Evolutionary conservation across 2,329 filamentous ascomycete species (phyloP).

Genomic region (Aspergillus fischeri): DNA sequence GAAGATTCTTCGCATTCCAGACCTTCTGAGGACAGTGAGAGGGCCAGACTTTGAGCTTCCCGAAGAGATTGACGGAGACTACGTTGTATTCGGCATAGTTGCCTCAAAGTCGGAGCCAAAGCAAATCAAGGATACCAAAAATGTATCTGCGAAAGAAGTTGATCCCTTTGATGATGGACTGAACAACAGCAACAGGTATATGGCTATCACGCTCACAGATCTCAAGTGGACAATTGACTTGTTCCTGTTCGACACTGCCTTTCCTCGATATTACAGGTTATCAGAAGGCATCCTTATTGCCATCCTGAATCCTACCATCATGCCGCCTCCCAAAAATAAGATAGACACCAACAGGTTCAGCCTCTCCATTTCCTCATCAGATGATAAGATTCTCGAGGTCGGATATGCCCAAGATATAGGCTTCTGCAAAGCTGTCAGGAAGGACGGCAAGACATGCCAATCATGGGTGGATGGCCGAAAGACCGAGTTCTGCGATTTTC

Average conservation of each 20-base stretch:
- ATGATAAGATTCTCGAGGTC: slow-evolving; percentile 86
- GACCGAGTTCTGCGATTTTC: slow-evolving; percentile 89
- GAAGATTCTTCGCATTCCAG: slow-evolving; percentile 71
- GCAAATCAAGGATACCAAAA: slow-evolving; percentile 48
- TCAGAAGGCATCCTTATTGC: slow-evolving; percentile 85
- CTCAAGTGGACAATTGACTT: slow-evolving; percentile 87
- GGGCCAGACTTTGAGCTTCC: slow-evolving; percentile 74
- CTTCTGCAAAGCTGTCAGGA: slow-evolving; percentile 80
- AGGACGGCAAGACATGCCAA: slow-evolving; percentile 75
- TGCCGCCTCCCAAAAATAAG: slow-evolving; percentile 75
- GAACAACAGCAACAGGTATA: slow-evolving; percentile 71
- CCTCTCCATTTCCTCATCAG: slow-evolving; percentile 77
- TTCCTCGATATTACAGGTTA: slow-evolving; percentile 92
- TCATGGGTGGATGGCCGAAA: slow-evolving; percentile 84
- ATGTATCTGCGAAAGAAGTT: slow-evolving; percentile 36
- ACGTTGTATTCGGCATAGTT: slow-evolving; percentile 83
- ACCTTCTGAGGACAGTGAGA: slow-evolving; percentile 76
- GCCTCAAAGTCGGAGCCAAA: slow-evolving; percentile 83
- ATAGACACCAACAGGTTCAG: slow-evolving; percentile 80
- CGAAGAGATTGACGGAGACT: slow-evolving; percentile 77
- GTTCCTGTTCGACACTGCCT: slow-evolving; percentile 86
- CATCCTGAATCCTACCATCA: slow-evolving; percentile 83
- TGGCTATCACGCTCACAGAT: slow-evolving; percentile 84
- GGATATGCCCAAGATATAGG: slow-evolving; percentile 80
- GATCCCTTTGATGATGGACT: slow-evolving; percentile 52